Evolutionary conservation across 768 basidiomycete species (phyloP).

Genomic region (Pleurotus tuber-regium): DNA sequence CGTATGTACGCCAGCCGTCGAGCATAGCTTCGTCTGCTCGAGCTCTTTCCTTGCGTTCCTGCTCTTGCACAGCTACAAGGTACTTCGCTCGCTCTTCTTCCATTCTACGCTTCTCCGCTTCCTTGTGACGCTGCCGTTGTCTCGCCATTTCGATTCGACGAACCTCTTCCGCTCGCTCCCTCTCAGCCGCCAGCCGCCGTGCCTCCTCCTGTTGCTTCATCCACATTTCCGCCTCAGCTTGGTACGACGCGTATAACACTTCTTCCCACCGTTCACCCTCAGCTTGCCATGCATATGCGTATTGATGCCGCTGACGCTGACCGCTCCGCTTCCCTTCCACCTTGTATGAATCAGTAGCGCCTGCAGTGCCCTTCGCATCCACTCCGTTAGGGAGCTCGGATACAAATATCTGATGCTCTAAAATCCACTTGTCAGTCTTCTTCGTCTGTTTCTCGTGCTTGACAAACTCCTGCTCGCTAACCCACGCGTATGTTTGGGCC

Average conservation of each 20-base stretch:
- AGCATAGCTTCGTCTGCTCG: constrained; percentile 42
- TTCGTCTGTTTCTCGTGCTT: constrained; percentile 40
- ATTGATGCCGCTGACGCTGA: constrained; percentile 11
- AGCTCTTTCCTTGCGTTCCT: constrained; percentile 36
- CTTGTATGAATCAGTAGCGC: constrained; percentile 5
- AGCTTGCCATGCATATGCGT: constrained; percentile 23
- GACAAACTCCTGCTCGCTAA: constrained; percentile 50
- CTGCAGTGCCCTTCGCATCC: constrained; percentile 19
- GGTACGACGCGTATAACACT: constrained; percentile 47
- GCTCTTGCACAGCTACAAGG: constrained; percentile 36
- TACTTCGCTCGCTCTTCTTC: constrained; percentile 46
- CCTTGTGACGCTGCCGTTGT: constrained; percentile 43
- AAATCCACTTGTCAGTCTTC: constrained; percentile 65
- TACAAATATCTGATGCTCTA: constrained; percentile 51
- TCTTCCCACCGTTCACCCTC: constrained; percentile 48
- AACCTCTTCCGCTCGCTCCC: constrained; percentile 55
- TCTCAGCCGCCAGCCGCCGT: constrained; percentile 41
- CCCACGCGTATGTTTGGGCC: constrained; percentile 45
- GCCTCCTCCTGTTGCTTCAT: constrained; percentile 48
- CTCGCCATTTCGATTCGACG: constrained; percentile 46
- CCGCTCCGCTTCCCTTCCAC: constrained; percentile 13
- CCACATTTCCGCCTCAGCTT: constrained; percentile 50
- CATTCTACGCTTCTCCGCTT: constrained; percentile 44
- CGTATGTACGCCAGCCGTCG: constrained; percentile 64
- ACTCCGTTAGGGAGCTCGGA: constrained; percentile 19